These are phyloP conservation scores for Phytophthora uliginosa DNA, from an alignment of 352 stramenopile genomes.

Conservation along the genomic window DNA sequence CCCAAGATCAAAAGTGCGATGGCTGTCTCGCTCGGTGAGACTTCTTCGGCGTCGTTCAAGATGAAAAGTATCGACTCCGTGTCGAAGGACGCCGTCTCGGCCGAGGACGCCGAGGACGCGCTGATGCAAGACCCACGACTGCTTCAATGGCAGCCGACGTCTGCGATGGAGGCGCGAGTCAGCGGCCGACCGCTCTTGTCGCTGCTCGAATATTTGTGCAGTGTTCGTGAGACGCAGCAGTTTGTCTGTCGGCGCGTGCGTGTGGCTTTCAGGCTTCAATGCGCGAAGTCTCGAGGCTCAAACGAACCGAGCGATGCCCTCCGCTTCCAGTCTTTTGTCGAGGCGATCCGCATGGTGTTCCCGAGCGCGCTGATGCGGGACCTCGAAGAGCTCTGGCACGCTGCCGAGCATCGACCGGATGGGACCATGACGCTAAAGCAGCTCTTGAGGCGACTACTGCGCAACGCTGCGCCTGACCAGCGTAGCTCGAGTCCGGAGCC, in stretches of 20 bases:
- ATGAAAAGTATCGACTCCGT: constrained; percentile 19
- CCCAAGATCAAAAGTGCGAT: constrained; percentile 42
- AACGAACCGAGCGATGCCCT: constrained; percentile 11
- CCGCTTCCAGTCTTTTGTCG: constrained; percentile 45
- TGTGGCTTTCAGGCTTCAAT: constrained; percentile 60
- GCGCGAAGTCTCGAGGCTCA: constrained; percentile 9
- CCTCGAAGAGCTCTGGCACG: constrained; percentile 67
- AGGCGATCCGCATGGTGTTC: constrained; percentile 64
- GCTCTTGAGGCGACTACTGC: constrained; percentile 27
- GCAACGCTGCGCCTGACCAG: constrained; percentile 18
- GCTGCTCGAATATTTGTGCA: constrained; percentile 65
- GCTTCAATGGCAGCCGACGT: constrained; percentile 72
- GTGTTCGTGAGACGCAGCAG: constrained; percentile 56
- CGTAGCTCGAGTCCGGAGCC: constrained; percentile 67
- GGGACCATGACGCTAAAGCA: constrained; percentile 35
- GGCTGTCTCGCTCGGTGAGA: constrained; percentile 5
- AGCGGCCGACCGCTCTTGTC: constrained; percentile 51
- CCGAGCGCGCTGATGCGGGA: constrained; percentile 58
- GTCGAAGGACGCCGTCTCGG: constrained; percentile 14
- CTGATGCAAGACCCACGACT: constrained; percentile 42
- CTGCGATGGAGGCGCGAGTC: constrained; percentile 37
- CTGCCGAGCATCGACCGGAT: constrained; percentile 29
- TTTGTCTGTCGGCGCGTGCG: constrained; percentile 63
- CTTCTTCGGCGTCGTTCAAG: constrained; percentile 10
- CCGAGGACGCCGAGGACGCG: constrained; percentile 40